These are phyloP conservation scores for Mycena leptocephala DNA, from an alignment of 768 basidiomycete species.

Conservation along the genomic window DNA sequence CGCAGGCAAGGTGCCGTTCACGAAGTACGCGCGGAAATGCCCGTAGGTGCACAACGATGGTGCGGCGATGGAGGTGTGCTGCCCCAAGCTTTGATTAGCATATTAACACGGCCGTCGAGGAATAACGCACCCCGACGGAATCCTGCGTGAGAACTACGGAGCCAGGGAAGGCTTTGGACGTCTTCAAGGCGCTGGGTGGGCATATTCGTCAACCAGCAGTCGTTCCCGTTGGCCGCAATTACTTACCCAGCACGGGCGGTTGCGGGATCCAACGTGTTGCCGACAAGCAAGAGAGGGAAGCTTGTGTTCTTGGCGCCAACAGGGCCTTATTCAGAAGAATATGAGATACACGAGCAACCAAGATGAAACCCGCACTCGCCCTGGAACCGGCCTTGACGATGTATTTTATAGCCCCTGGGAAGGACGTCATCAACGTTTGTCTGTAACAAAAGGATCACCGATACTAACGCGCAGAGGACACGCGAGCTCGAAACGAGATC, in stretches of 20 bases:
- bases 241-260: not conserved
- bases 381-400: slow-evolving; percentile 5
- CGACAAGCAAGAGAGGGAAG: slow-evolving; percentile 41
- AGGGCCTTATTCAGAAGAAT: slow-evolving; percentile 33
- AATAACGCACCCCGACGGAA: not conserved
- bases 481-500: too few relatives aligned
- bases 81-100: not conserved
- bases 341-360: not conserved
- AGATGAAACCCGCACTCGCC: not conserved
- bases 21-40: not conserved
- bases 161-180: too few relatives aligned
- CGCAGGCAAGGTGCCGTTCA: slow-evolving; percentile 10
- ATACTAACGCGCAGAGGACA: too few relatives aligned
- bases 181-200: too few relatives aligned
- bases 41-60: slow-evolving; percentile 3
- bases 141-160: too few relatives aligned
- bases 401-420: slow-evolving; percentile 2
- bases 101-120: not conserved
- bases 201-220: not conserved
- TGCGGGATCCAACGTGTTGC: slow-evolving; percentile 31
- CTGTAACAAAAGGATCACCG: too few relatives aligned
- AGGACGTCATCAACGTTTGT: not conserved
- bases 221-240: not conserved
- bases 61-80: slow-evolving; percentile 14
- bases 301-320: too few relatives aligned